Conservation (phyloP, 768 basidiomycete species). For the Termitomyces sp. region DNA sequence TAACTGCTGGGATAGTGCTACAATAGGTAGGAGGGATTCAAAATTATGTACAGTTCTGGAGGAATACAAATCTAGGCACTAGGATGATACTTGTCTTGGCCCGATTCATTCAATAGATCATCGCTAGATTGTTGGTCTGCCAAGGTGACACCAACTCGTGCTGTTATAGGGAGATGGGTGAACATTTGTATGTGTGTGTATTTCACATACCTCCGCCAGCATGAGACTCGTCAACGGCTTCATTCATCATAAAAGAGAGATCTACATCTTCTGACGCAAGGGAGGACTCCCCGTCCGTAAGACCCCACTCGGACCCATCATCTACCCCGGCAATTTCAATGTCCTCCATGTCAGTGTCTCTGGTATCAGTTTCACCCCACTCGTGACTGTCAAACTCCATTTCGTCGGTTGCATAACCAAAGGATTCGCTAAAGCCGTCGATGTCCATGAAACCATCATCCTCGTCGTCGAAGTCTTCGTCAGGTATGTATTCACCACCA, state of each 20-base stretch:
- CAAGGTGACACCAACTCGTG: constrained; percentile 3
- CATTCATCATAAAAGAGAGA: constrained; percentile 8
- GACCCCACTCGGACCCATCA: constrained; percentile 31
- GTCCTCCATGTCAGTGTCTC: constrained; percentile 18
- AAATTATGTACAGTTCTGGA: neutral
- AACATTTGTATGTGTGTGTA: neutral
- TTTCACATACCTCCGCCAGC: constrained; percentile 14
- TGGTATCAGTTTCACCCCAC: constrained; percentile 15
- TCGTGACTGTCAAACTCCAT: constrained; percentile 27
- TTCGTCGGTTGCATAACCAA: constrained; percentile 34
- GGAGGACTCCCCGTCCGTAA: constrained; percentile 36
- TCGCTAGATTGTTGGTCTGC: constrained; percentile 1
- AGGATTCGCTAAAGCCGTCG: constrained; percentile 34
- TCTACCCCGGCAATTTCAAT: constrained; percentile 17
- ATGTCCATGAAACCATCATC: constrained; percentile 42
- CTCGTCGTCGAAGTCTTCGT: constrained; percentile 44
- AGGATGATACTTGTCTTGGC: constrained; percentile 6
- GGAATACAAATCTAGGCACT: neutral
- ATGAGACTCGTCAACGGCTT: constrained; percentile 11
- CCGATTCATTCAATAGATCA: constrained; percentile 1
- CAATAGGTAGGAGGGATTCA: constrained; percentile 1
- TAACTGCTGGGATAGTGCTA: constrained; percentile 4
- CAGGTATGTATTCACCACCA: constrained; percentile 62
- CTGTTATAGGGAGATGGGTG: neutral
- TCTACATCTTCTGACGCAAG: constrained; percentile 20